Percentiles rank a stretch among this genome's conserved stretches.
Evolutionary conservation across 73 alveolate genomes (phyloP).

Genomic region (Blepharisma japonicum): DNA sequence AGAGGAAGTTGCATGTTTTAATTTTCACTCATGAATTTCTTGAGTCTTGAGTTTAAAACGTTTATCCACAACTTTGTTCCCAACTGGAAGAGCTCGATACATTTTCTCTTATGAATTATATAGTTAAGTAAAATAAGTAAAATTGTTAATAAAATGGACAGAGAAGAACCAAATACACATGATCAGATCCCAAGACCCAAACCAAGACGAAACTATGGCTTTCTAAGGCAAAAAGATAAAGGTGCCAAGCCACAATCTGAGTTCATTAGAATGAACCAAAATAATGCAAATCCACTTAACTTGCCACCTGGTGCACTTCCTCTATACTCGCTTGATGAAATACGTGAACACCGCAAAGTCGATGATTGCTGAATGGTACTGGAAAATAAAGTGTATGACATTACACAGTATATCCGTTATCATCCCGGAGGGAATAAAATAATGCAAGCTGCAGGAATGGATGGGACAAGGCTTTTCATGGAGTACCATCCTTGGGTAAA

Average conservation of each 20-base stretch:
- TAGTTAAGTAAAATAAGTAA: too few relatives aligned
- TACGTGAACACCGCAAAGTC: constrained; percentile 8
- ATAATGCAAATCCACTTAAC: too few relatives aligned
- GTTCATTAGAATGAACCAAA: too few relatives aligned
- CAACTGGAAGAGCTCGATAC: constrained; percentile 36
- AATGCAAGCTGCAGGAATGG: constrained; percentile 79
- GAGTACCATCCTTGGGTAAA: constrained; percentile 68
- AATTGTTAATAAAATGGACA: too few relatives aligned
- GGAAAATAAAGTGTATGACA: constrained; percentile 37
- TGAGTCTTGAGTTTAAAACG: constrained; percentile 32
- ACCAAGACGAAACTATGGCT: too few relatives aligned
- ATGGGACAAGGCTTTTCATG: constrained; percentile 63
- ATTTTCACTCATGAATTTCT: constrained; percentile 27
- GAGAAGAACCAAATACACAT: too few relatives aligned
- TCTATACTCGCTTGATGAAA: background rate
- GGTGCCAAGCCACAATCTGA: too few relatives aligned
- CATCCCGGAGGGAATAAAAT: constrained; percentile 68
- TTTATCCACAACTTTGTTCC: constrained; percentile 33
- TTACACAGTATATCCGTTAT: constrained; percentile 15
- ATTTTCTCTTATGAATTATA: constrained; percentile 15
- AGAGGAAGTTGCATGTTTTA: constrained; percentile 22
- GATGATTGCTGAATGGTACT: constrained; percentile 44
- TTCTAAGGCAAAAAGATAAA: too few relatives aligned
- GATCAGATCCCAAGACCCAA: too few relatives aligned
- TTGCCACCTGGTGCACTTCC: background rate